Evolutionary conservation across 2,329 filamentous ascomycete species (phyloP).

Genomic region (Neospermospora avenae): DNA sequence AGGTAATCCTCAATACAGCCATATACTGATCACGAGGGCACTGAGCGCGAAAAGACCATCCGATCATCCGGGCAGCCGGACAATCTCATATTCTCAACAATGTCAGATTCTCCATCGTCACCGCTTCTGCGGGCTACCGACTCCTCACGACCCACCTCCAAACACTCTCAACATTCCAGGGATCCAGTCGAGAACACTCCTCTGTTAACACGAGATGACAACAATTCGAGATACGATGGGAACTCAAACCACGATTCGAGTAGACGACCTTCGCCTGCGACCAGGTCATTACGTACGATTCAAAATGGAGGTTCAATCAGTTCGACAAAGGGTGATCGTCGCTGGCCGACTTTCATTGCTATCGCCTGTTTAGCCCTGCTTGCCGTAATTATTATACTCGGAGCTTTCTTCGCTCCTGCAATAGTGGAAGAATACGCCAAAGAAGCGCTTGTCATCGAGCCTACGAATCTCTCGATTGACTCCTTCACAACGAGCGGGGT

Average conservation of each 20-base stretch:
- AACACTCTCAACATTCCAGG: conserved; percentile 25
- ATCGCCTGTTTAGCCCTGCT: conserved; percentile 61
- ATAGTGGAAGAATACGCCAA: conserved; percentile 83
- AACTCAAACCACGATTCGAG: conserved; percentile 24
- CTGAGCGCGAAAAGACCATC: conserved; percentile 14
- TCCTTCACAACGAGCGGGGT: conserved; percentile 79
- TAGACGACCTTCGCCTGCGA: conserved; percentile 33
- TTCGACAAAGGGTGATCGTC: conserved; percentile 40
- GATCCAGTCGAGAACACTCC: conserved; percentile 35
- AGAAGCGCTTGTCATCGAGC: conserved; percentile 76
- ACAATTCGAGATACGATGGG: conserved; percentile 33
- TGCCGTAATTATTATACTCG: conserved; percentile 65
- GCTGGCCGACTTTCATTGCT: conserved; percentile 79
- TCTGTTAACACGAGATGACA: conserved; percentile 33
- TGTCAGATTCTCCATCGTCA: conserved; percentile 33
- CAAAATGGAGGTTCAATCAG: conserved; percentile 32
- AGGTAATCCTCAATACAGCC: not conserved
- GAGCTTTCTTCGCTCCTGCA: conserved; percentile 79
- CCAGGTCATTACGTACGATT: conserved; percentile 36
- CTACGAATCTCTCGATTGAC: conserved; percentile 80
- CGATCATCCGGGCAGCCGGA: not conserved
- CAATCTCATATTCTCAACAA: conserved; percentile 10
- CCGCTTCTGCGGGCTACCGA: conserved; percentile 26
- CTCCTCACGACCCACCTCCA: conserved; percentile 24
- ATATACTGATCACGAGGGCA: conserved; percentile 5